Evolutionary conservation across 345 rosid species (phyloP).

Genomic region (Salix arbutifolia): DNA sequence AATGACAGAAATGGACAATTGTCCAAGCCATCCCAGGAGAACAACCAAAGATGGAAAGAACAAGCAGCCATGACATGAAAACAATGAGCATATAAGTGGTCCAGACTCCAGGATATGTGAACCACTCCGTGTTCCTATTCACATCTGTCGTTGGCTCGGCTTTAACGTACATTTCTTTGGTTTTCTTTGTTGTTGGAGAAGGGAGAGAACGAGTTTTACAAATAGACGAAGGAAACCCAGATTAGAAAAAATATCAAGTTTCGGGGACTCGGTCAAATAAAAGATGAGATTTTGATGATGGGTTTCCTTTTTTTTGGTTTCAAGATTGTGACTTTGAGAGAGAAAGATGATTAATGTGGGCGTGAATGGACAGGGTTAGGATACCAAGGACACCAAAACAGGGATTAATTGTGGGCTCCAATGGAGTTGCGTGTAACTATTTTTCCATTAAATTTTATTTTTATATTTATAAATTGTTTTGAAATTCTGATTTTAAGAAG

Average conservation of each 20-base stretch:
- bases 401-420: neutral
- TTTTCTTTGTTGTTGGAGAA: neutral
- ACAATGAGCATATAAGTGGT: conserved; percentile 62
- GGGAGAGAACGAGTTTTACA: neutral
- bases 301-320: neutral
- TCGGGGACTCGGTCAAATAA: conserved; percentile 6
- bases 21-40: conserved; percentile 88
- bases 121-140: conserved; percentile 86
- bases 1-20: conserved; percentile 67
- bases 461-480: too few relatives aligned
- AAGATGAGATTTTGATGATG: neutral
- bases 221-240: neutral
- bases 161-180: conserved; percentile 48
- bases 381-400: neutral
- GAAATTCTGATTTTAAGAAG: too few relatives aligned
- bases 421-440: too few relatives aligned
- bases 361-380: neutral
- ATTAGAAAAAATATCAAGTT: neutral
- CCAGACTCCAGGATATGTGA: conserved; percentile 85
- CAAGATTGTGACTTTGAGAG: neutral
- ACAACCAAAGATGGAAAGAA: conserved; percentile 57
- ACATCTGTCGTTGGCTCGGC: conserved; percentile 72
- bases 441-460: too few relatives aligned
- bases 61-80: conserved; percentile 68
- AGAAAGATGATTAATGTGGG: neutral